Base-by-base conservation (phyloP, 164 flowering plant species). In the Litsea cubeba region DNA sequence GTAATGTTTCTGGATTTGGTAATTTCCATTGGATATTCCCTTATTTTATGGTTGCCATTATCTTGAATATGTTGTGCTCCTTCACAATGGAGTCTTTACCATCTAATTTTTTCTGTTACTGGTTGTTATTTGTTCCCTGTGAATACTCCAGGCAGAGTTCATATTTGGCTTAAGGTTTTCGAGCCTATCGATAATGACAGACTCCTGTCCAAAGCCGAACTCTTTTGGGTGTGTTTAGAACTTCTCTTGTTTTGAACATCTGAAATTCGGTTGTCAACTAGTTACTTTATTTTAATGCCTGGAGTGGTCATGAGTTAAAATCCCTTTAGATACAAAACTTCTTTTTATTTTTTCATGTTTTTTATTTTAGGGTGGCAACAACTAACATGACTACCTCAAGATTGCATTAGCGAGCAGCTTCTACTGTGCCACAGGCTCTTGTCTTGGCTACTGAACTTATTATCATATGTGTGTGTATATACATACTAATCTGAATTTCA, bases 131-230 rank as follows among this genome's bases (percentile, higher is more conserved):
- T 69, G 30, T 40, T 68, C 71, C 63, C 49, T 25, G 35, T 76
- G 50, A 18, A 62, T 81, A 30, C 24, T 84, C 65, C 88, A 93
- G 98, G 91, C 69, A 60, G 77, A 80, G 11, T 73, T 80, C 62
- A 32, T 77, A 24, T 80, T 91, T 80, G 97, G 99, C 62, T 63
- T 93, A 74, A 83, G 81, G 81, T 85, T 95, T 81, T 87, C 95
- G 73, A 88, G 92, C 82, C 80, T 95, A 83, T 87, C 83, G 2
- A 75, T 86, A 63, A 76, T 79, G 84, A 75, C 77, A 62, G 77
- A 75, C 20, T 26, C 77, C n/a, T 62, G 40, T 22, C 22, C 57
- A 15, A 91, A 84, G 87, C 90, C 82, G 76, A 89, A 76, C 79
- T 70, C 76, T 63, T 65, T 72, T 74, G 87, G 97, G 98, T 94